A percentile compares a stretch with the other conserved stretches of the same genome.
Evolutionary conservation across 306 rosid genomes (phyloP).

Genomic region (Cucurbita pepo): DNA sequence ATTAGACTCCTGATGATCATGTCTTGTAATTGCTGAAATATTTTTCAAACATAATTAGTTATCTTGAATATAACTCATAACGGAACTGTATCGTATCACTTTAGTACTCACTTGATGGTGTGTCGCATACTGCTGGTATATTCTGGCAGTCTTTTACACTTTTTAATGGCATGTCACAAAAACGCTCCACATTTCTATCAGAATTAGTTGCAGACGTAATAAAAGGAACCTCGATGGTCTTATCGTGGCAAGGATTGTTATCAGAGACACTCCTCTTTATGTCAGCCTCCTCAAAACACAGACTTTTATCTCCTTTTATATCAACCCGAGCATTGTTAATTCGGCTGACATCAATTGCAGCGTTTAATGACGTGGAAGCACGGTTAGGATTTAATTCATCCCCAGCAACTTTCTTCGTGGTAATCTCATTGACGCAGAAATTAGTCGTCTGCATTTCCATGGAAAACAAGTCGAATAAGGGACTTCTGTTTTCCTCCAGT

Average conservation of each 20-base stretch:
- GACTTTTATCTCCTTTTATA: constrained; percentile 1
- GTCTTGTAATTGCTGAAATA: constrained; percentile 15
- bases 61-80: neutral
- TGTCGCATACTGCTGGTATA: constrained; percentile 21
- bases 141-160: constrained; percentile 10
- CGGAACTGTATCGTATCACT: neutral
- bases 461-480: constrained; percentile 15
- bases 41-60: neutral
- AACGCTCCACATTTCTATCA: neutral
- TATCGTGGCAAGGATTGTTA: neutral
- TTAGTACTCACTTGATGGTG: constrained; percentile 8
- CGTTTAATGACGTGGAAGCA: neutral
- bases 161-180: constrained; percentile 2
- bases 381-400: constrained; percentile 6
- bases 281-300: constrained; percentile 7
- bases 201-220: constrained; percentile 3
- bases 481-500: constrained; percentile 15
- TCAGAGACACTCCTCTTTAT: neutral
- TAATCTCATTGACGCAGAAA: neutral
- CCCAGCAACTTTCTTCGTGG: neutral
- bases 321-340: constrained; percentile 1
- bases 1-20: constrained; percentile 12
- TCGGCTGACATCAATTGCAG: constrained; percentile 10
- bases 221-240: constrained; percentile 6
- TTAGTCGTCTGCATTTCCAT: constrained; percentile 18